Evolutionary conservation across 495 filamentous ascomycete species (phyloP), one percentile per base, ranked within the genome.

Genomic region (Arthonia radiata): DNA sequence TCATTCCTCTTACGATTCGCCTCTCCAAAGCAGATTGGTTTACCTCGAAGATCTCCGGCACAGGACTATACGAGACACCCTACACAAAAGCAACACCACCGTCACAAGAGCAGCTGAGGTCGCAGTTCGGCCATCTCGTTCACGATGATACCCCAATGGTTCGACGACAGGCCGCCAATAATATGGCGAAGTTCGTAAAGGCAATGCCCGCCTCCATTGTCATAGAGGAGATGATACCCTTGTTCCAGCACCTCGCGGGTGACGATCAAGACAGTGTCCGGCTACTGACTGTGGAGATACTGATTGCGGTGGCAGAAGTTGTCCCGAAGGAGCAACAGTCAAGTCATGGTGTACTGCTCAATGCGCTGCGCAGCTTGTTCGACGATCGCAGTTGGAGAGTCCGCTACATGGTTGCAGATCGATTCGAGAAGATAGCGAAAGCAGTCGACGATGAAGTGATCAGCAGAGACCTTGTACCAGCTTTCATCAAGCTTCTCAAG

Each of bases 1-100:
- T 92, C 54, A 79, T 94, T 39, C 86, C 89, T 15, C 71, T 97
- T 37, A 74, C 76, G 28, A 64, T 91, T 40, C 76, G 86, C 37
- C 72, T 97, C 28, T 90, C 86, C 30, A 94, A 93, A 63, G 89
- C 86, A 48, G 86, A 97, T 56, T 97, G 86, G 86, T 97, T 97
- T 44, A 97, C 86, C 16, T 94, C 89, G 33, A 97, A 94, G 50
- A 86, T 97, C 28, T 97, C 86, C 9, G 86, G 82, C 5, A 89
- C 86, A 35, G 86, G 83, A 25, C 73, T 97, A 22, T 94, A 83
- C 51, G 81, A 71, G 38, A 61, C 70, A 24, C 83, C 86, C 33
- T 97, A 97, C 61, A 67, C 61, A 29, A 90, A 83, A 56, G 76
- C 83, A 28, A 65, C 74, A 10, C 60, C 68, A 9, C 54, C 67